Conservation (phyloP, 2,329 filamentous ascomycete genomes). For the Rhynchosporium secalis region DNA sequence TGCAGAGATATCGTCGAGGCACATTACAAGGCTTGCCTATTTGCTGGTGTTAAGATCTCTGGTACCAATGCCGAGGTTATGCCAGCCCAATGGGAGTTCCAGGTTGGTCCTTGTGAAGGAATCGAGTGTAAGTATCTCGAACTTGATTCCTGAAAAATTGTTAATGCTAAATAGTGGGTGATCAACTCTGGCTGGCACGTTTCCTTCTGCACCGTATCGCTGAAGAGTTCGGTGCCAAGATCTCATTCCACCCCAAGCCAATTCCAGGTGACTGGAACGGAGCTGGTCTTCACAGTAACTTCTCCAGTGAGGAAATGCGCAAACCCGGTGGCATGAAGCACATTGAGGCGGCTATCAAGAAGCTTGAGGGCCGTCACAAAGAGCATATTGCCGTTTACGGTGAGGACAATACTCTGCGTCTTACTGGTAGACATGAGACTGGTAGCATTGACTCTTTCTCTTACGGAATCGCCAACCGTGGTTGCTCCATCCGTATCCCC, state of each 20-base stretch:
- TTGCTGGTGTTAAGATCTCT: constrained; percentile 87
- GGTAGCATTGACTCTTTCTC: constrained; percentile 90
- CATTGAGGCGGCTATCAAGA: constrained; percentile 86
- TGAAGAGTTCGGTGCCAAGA: constrained; percentile 95
- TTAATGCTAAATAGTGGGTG: constrained; percentile 65
- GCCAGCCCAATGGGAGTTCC: constrained; percentile 97
- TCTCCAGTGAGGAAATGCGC: constrained; percentile 87
- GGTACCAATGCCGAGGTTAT: constrained; percentile 99
- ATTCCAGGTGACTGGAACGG: constrained; percentile 97
- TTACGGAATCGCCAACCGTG: constrained; percentile 94
- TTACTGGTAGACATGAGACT: constrained; percentile 93
- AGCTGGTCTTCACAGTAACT: constrained; percentile 89
- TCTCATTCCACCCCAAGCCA: constrained; percentile 94
- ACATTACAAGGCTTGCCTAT: constrained; percentile 84
- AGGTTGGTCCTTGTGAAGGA: constrained; percentile 85
- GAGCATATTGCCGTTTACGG: constrained; percentile 94
- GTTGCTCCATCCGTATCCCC: constrained; percentile 89
- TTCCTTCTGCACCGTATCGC: constrained; percentile 89
- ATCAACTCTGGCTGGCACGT: constrained; percentile 92
- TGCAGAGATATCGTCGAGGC: constrained; percentile 97
- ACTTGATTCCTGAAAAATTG: constrained; percentile 8
- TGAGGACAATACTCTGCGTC: constrained; percentile 91
- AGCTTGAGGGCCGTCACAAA: constrained; percentile 72
- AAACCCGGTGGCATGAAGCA: constrained; percentile 90
- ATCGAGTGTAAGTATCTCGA: constrained; percentile 66